Base-by-base conservation (phyloP, 352 stramenopile species). In the Pythium sukuiense region DNA sequence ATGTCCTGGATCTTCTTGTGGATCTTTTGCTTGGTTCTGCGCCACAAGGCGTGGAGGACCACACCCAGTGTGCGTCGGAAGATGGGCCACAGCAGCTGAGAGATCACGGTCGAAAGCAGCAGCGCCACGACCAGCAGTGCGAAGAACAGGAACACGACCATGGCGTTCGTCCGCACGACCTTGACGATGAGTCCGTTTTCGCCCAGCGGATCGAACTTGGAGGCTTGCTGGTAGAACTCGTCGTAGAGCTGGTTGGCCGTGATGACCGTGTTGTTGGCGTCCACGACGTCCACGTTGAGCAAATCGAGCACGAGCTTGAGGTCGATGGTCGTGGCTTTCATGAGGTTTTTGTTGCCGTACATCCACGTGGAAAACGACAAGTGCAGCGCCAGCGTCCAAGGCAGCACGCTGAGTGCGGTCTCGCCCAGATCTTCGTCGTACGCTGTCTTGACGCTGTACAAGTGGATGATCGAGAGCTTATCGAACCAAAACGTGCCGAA, bases 321-420 rank as follows among this genome's bases (percentile, higher is more conserved):
- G 37, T 88, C 73, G 30, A 92, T 61, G 14, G 76, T 85, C 26
- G 73, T 70, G 0, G 85, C 74, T 39, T 87, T 76, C 57, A 95
- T 74, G 26, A 95, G 70, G 1, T 82, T 66, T 20, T 79, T 76
- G 57, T 93, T 93, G 41, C 87, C 85, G 43, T 92, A 95, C 85
- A 92, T 91, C 87, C 87, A 95, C 20, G 77, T 80, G 0, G 87
- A 93, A 57, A 95, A 92, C 3, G 33, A 81, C 39, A 95, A 57
- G 53, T 95, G 87, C 20, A 84, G 61, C 11, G 81, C 79, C 1
- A 95, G 71, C 5, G 85, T 84, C 85, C 85, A 95, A 0, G 87
- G 87, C 29, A 95, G 26, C 12, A 92, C 53, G 2, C 50, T 32
- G 9, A 95, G 61, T 6, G 80, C 80, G 2, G 76, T 75, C 59